Base-by-base conservation (phyloP, 768 basidiomycete species). In the Boletellus ananas region DNA sequence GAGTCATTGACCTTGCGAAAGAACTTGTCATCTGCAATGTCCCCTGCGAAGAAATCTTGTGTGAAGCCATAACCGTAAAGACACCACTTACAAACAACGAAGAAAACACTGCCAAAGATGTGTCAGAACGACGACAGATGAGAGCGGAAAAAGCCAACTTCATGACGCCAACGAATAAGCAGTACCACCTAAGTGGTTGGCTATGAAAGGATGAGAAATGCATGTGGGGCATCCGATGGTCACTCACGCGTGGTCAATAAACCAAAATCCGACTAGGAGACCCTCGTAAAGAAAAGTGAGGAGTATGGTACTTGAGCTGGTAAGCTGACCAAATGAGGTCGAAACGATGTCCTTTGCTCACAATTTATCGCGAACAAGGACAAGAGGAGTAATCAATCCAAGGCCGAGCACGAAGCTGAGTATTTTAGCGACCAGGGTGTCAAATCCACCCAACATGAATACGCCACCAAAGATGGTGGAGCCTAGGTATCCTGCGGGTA, bases 1-100 rank as follows among this genome's bases (percentile, higher is more conserved):
- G 91, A 93, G 61, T 93, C 90, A 61, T 95, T 95, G 23, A 84
- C 79, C 74, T 95, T 95, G 63, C 93, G 90, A 70, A 94, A 96
- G 71, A 94, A 91, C 49, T 89, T 79, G 63, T 97, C 94, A 65
- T 97, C 94, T 38, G 90, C 82, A 39, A 94, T 85, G 63, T 97
- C 94, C 94, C 90, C 90, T 92, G 60, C 51, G 20, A 45, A 56
- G 40, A 45, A 41, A 43, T 45, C 11, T 35, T 36, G 41, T 39
- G 31, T 13, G 20, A 42, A 23, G 34, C 8, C 7, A n/a, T 16
- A 10, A 41, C 35, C 33, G n/a, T n/a, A 35, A 18, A 36, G 23
- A 45, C 14, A 9, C 36, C 18, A 72, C 85, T 63, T 57, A 90
- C 93, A 95, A 47, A 96, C 78, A 39, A 91, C 90, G 59, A 90